Base-by-base conservation (phyloP, 257 asterid species). In the Ilex asprella region DNA sequence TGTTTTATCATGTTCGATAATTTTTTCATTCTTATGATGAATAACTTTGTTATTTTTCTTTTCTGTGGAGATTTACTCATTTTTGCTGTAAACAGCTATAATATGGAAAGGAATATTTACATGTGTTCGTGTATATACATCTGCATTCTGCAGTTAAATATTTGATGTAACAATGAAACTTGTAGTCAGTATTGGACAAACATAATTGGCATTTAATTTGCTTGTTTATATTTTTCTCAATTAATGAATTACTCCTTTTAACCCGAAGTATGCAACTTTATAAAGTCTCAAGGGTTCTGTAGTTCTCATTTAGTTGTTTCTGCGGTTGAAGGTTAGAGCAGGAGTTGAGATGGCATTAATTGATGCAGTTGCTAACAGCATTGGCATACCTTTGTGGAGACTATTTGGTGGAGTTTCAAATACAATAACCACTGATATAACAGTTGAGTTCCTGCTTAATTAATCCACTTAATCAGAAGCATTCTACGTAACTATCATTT, bases 281-380 rank as follows among this genome's bases (percentile, higher is more conserved):
- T 2, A 31, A 49, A 56, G 12, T 21, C 29, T 12, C 58, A 52
- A 59, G 57, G 16, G 14, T 35, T 52, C 46, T 59, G 46, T 53
- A 67, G 21, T 47, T 68, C 68, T 74, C 53, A 81, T 69, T 60
- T 29, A 30, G 60, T 31, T 78, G 55, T 67, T 35, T 78, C 69
- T 64, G 54, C 3, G 58, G 56, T 60, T 84, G 86, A 79, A 89
- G 97, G 97, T 84, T 70, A 81, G 97, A 75, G 97, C 95, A 62
- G 95, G 97, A 67, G 79, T 89, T 39, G 95, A 89, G 85, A 89
- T 89, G 97, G 97, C 97, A 63, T 67, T 89, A 76, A 89, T 87
- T 65, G 95, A 89, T 78, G 97, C 97, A 67, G 92, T 78, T 53
- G 89, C 97, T 10, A 73, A 83, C 80, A 87, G 95, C 78, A 79